Conservation (phyloP, 495 filamentous ascomycete genomes). For the Penicillium pulvis region DNA sequence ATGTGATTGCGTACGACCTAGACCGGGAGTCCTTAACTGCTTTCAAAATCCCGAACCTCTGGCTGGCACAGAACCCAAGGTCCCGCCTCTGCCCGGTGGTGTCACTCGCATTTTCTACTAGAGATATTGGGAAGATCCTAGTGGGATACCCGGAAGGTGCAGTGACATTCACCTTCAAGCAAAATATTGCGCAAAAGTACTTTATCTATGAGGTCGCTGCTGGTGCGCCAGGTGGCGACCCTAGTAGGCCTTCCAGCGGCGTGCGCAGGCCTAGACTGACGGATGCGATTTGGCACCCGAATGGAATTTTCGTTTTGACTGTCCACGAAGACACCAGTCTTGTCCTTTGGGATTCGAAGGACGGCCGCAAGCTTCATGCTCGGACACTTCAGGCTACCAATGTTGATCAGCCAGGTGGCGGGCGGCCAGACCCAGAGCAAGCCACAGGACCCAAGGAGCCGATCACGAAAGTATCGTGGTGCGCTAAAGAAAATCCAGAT, state of each 20-base stretch:
- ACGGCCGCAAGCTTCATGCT: slow-evolving; percentile 82
- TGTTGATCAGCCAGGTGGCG: slow-evolving; percentile 63
- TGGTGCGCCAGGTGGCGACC: slow-evolving; percentile 86
- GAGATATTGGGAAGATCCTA: slow-evolving; percentile 88
- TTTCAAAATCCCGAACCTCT: slow-evolving; percentile 82
- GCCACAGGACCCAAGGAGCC: slow-evolving; percentile 64
- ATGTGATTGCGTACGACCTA: slow-evolving; percentile 86
- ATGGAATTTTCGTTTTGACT: slow-evolving; percentile 85
- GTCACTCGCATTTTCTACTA: slow-evolving; percentile 81
- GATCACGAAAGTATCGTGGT: slow-evolving; percentile 80
- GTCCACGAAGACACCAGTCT: slow-evolving; percentile 87
- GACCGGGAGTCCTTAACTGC: slow-evolving; percentile 75
- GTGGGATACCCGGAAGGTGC: slow-evolving; percentile 87
- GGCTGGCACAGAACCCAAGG: slow-evolving; percentile 65
- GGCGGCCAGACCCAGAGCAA: slow-evolving; percentile 35
- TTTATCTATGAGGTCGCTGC: slow-evolving; percentile 81
- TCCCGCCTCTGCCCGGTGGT: slow-evolving; percentile 62
- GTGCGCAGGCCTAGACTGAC: slow-evolving; percentile 69
- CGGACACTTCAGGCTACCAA: slow-evolving; percentile 73
- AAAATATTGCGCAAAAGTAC: slow-evolving; percentile 72
- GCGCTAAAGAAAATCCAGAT: slow-evolving; percentile 86
- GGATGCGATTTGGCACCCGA: slow-evolving; percentile 90
- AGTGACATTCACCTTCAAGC: slow-evolving; percentile 90
- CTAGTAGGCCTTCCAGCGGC: slow-evolving; percentile 52
- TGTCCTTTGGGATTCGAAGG: slow-evolving; percentile 93